phyloP scores from a whole-genome alignment of 495 filamentous ascomycete genomes.

The Tuber borchii region DNA sequence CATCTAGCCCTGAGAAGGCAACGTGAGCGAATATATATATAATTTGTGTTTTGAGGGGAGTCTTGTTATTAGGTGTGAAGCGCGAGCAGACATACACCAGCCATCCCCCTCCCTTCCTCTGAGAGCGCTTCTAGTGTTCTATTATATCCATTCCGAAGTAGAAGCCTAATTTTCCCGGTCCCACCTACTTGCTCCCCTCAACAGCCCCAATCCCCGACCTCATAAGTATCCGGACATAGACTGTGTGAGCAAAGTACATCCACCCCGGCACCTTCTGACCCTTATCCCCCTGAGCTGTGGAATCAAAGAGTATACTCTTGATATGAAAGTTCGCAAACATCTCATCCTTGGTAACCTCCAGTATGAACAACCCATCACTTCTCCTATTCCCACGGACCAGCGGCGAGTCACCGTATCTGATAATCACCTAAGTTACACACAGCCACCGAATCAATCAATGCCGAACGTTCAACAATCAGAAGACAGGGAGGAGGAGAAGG shows the following conservation, averaged over 20 bases:
- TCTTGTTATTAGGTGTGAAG: background rate
- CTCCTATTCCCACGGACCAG: slow-evolving; percentile 52
- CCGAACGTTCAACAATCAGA: background rate
- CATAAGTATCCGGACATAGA: background rate
- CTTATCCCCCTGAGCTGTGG: slow-evolving; percentile 47
- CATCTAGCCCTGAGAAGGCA: background rate
- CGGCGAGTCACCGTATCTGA: slow-evolving; percentile 64
- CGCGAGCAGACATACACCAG: background rate
- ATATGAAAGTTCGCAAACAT: slow-evolving; percentile 58
- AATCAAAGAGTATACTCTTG: slow-evolving; percentile 54
- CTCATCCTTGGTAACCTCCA: slow-evolving; percentile 57
- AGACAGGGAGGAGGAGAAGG: background rate
- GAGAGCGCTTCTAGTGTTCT: background rate
- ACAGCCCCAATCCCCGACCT: background rate
- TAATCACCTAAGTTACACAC: slow-evolving; percentile 28
- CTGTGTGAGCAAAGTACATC: background rate
- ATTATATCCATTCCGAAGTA: background rate
- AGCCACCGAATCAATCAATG: slow-evolving; percentile 44
- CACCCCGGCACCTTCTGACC: slow-evolving; percentile 11
- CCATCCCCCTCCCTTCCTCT: background rate
- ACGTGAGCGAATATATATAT: background rate
- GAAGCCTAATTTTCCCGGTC: background rate
- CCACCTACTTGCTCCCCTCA: background rate
- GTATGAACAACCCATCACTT: slow-evolving; percentile 65
- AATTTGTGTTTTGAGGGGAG: background rate